Percentiles rank a stretch among this genome's conserved stretches.
These are phyloP conservation scores for Nicotiana benthamiana DNA, from an alignment of 257 asterid species.

Conservation along the genomic window DNA sequence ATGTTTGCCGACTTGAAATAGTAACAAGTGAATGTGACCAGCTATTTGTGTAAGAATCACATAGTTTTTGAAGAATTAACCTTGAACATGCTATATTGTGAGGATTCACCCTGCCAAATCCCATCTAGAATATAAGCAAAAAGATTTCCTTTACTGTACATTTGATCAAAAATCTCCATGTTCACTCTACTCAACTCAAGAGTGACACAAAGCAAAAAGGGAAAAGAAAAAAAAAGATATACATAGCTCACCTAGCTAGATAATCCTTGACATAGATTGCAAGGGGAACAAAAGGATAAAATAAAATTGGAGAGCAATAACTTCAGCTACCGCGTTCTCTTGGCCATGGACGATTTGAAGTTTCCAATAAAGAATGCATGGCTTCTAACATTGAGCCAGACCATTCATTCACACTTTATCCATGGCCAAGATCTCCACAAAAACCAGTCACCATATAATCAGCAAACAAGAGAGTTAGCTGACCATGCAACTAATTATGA, in stretches of 20 bases:
- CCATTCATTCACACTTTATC: background rate
- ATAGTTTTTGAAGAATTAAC: background rate
- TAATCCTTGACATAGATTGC: constrained; percentile 2
- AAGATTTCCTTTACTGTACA: constrained; percentile 8
- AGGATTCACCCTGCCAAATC: background rate
- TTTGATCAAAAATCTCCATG: constrained; percentile 6
- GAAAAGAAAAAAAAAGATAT: background rate
- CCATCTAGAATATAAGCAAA: background rate
- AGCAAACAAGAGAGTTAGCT: background rate
- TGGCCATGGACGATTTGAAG: background rate
- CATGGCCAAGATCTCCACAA: background rate
- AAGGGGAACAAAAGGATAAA: background rate
- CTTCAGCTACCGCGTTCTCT: background rate
- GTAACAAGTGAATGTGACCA: too few relatives aligned
- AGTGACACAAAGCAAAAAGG: background rate
- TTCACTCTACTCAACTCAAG: constrained; percentile 5
- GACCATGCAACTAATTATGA: background rate
- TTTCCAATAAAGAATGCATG: too few relatives aligned
- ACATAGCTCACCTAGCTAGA: constrained; percentile 1
- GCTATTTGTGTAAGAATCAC: too few relatives aligned
- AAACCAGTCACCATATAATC: background rate
- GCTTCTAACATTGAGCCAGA: background rate
- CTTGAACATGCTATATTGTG: background rate
- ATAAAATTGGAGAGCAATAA: background rate
- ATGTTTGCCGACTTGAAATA: too few relatives aligned